Conservation (phyloP, 148 eudicot species). For the Cornus suecica region DNA sequence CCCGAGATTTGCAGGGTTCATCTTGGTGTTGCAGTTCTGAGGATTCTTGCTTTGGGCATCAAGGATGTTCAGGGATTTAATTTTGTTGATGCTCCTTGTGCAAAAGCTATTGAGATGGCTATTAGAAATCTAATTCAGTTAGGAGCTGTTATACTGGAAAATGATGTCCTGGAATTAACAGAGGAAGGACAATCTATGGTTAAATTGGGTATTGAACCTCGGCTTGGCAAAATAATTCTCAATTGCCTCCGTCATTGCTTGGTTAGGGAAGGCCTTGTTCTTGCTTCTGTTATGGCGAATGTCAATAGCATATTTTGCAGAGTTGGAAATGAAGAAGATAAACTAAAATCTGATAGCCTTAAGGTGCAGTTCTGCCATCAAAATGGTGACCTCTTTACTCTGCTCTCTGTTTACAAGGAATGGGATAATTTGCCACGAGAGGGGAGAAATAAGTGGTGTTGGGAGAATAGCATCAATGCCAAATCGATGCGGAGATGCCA, state of each 20-base stretch:
- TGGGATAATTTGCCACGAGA: conserved; percentile 1
- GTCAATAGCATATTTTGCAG: conserved; percentile 7
- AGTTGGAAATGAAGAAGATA: neutral
- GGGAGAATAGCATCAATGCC: conserved; percentile 10
- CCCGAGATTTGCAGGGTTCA: conserved; percentile 11
- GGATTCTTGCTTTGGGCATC: conserved; percentile 10
- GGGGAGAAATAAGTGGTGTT: conserved; percentile 2
- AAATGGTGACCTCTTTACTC: neutral
- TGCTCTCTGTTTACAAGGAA: conserved; percentile 10
- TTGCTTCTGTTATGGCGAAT: conserved; percentile 12
- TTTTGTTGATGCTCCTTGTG: conserved; percentile 12
- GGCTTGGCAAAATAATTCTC: conserved; percentile 6
- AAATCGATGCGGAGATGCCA: conserved; percentile 7
- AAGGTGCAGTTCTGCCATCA: conserved; percentile 7
- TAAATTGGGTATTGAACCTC: conserved; percentile 6
- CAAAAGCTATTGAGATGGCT: conserved; percentile 4
- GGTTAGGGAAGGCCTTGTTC: conserved; percentile 1
- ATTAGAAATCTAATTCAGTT: conserved; percentile 6
- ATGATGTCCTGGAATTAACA: neutral
- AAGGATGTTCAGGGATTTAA: neutral
- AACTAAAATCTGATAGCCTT: conserved; percentile 3
- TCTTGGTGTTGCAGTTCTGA: conserved; percentile 7
- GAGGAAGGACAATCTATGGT: neutral
- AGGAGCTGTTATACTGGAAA: neutral
- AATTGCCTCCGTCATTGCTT: neutral